These are phyloP conservation scores for Paecilomyces sp. DNA, from an alignment of 2,329 filamentous ascomycete genomes.

Conservation along the genomic window DNA sequence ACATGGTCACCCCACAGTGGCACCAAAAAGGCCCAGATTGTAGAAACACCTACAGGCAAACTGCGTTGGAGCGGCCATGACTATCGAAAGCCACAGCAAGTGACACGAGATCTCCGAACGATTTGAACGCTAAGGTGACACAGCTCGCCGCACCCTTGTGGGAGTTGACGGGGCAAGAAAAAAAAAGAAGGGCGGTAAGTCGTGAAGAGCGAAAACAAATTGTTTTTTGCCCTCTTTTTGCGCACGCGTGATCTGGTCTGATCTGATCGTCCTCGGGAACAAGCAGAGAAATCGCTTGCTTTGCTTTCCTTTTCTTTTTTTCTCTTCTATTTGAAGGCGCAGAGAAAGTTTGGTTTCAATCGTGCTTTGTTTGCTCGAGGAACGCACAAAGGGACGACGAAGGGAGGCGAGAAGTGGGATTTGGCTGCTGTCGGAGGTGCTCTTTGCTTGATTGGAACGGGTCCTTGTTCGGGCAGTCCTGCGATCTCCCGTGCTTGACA, in stretches of 20 bases:
- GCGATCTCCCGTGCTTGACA: slow-evolving; percentile 38
- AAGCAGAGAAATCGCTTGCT: background rate
- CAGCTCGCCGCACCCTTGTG: background rate
- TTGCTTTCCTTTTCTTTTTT: background rate
- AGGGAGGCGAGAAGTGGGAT: background rate
- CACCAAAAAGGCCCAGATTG: background rate
- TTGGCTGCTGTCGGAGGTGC: slow-evolving; percentile 8
- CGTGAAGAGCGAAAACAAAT: background rate
- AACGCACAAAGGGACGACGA: slow-evolving; percentile 12
- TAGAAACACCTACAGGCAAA: slow-evolving; percentile 63
- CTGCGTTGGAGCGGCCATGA: slow-evolving; percentile 89
- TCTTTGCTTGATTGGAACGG: slow-evolving; percentile 11
- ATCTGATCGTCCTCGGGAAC: background rate
- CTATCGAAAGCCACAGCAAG: slow-evolving; percentile 77
- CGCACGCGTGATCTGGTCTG: background rate
- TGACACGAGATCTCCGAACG: background rate
- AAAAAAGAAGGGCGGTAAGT: background rate
- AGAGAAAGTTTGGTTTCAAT: background rate
- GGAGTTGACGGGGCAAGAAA: background rate
- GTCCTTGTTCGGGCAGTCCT: slow-evolving; percentile 13
- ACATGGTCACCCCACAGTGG: background rate
- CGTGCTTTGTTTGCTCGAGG: background rate
- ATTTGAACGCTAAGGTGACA: background rate
- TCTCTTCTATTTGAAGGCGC: background rate
- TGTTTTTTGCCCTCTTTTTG: too few relatives aligned